phyloP scores from a whole-genome alignment of 2,329 filamentous ascomycete species.

The Fusarium sp. region DNA sequence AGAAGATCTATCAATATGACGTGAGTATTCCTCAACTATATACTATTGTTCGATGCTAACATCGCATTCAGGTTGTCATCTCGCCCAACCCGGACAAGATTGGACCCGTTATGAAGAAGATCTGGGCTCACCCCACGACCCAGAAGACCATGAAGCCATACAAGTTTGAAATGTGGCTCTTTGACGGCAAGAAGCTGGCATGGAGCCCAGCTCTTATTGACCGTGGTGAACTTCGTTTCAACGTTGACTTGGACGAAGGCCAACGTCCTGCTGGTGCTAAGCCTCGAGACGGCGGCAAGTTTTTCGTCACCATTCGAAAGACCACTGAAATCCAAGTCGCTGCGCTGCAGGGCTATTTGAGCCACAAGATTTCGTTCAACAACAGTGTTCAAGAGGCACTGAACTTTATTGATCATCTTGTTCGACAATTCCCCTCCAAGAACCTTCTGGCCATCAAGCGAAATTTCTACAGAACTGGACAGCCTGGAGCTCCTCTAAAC shows the following conservation, averaged over 20 bases:
- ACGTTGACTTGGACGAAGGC: slow-evolving; percentile 79
- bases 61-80: slow-evolving; percentile 67
- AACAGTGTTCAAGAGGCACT: slow-evolving; percentile 80
- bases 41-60: slow-evolving; percentile 10
- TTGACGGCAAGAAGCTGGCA: slow-evolving; percentile 85
- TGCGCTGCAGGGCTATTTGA: slow-evolving; percentile 73
- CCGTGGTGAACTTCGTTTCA: slow-evolving; percentile 64
- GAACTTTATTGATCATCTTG: slow-evolving; percentile 89
- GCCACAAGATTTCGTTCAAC: slow-evolving; percentile 69
- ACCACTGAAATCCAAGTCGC: slow-evolving; percentile 77
- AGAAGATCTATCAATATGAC: slow-evolving; percentile 84
- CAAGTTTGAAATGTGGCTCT: slow-evolving; percentile 69
- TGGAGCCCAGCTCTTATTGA: slow-evolving; percentile 68
- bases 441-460: slow-evolving; percentile 79
- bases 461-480: slow-evolving; percentile 76
- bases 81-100: slow-evolving; percentile 71
- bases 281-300: slow-evolving; percentile 57
- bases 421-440: slow-evolving; percentile 81
- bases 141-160: slow-evolving; percentile 64
- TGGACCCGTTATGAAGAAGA: slow-evolving; percentile 74
- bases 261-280: slow-evolving; percentile 54
- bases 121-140: slow-evolving; percentile 76
- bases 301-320: slow-evolving; percentile 70
- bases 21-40: slow-evolving; percentile 63
- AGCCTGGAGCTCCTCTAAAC: slow-evolving; percentile 65